Evolutionary conservation across 345 rosid genomes (phyloP), one percentile per base, ranked within the genome.

Genomic region (Brassica carinata): DNA sequence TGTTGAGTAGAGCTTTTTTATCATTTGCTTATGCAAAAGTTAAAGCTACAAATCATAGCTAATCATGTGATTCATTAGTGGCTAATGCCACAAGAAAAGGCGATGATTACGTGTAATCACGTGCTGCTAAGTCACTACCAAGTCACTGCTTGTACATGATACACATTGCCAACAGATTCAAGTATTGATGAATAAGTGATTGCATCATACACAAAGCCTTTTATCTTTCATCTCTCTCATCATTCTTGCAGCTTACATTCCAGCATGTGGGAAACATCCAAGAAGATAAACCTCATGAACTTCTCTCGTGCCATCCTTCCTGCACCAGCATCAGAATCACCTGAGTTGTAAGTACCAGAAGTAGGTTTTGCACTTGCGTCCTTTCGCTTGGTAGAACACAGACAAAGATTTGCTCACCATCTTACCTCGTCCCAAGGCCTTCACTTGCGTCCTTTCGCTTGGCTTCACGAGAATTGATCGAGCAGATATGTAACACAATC

Each of bases 171-270:
- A 31, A 95, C 93, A 53, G 98, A 98, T 68, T 93, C 98, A 53
- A 93, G 96, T 83, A 93, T 90, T 36, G 98, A 91, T 27, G 97
- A 89, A 76, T 89, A 95, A 51, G 99, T 93, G 68, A 95, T 91
- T 31, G 74, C 86, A 82, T 95, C 97, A 84, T 95, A 95, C 59
- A 79, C 92, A 80, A 91, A 88, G 36, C 97, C 94, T 83, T 85
- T 86, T 71, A 38, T 85, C 77, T 69, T 84, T 89, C 98, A 93
- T 93, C 85, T 93, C 97, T 78, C 78, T 89, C 99, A 93, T 95
- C 69, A 91, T 79, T 84, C 87, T 88, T 59, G 97, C 93, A 71
- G 98, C 94, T 91, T 74, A 92, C 86, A 64, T 62, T 73, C 10
- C 98, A 76, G 89, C 87, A 3, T 38, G 43, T 38, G 2, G 2